These are phyloP conservation scores for Penicillium sp. DNA, from an alignment of 2,329 filamentous ascomycete genomes.

Conservation along the genomic window DNA sequence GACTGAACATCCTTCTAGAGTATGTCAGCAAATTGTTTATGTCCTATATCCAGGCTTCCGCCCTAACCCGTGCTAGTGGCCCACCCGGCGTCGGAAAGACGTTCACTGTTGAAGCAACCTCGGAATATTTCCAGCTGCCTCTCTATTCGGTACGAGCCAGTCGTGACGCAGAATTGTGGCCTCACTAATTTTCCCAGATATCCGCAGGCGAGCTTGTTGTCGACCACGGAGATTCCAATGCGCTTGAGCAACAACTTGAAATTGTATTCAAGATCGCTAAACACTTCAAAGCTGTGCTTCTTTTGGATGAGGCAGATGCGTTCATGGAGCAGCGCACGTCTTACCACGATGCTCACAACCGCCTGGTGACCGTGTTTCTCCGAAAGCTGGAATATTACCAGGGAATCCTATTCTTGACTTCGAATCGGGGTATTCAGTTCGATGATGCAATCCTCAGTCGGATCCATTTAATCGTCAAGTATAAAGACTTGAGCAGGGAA, in stretches of 20 bases:
- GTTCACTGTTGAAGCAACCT: conserved; percentile 38
- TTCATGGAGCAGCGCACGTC: conserved; percentile 3
- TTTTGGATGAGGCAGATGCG: conserved; percentile 15
- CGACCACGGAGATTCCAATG: conserved; percentile 21
- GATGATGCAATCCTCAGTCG: neutral
- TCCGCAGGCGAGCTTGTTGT: conserved; percentile 24
- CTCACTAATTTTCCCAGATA: conserved; percentile 21
- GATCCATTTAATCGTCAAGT: neutral
- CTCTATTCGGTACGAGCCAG: conserved; percentile 30
- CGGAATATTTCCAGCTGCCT: conserved; percentile 16
- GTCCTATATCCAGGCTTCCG: too few relatives aligned
- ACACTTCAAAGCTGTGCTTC: conserved; percentile 17
- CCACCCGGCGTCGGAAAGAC: conserved; percentile 33
- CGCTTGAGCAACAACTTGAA: conserved; percentile 28
- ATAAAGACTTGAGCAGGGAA: neutral
- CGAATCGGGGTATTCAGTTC: conserved; percentile 7
- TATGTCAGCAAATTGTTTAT: neutral
- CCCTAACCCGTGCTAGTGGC: too few relatives aligned
- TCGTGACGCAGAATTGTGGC: too few relatives aligned
- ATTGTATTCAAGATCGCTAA: conserved; percentile 32
- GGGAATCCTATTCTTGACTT: conserved; percentile 13
- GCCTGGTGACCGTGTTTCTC: conserved; percentile 6
- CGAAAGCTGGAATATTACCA: conserved; percentile 16
- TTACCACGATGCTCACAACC: conserved; percentile 3
- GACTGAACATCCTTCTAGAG: neutral